phyloP scores from a whole-genome alignment of 257 asterid genomes.

The Salvia miltiorrhiza region DNA sequence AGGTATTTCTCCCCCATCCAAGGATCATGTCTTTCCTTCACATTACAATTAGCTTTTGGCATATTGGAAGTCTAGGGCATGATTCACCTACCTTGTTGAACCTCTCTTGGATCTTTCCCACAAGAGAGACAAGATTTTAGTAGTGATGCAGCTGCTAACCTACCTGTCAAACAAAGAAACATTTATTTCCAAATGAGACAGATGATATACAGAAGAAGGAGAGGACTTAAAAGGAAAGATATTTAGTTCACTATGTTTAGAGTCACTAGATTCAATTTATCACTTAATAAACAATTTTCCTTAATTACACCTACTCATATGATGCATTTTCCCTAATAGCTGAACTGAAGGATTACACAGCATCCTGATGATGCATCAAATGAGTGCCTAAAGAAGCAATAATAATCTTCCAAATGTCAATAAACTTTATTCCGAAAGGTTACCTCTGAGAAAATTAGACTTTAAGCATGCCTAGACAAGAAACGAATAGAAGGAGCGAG shows the following conservation, averaged over 20 bases:
- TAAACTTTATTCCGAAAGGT: neutral
- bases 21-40: neutral
- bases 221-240: neutral
- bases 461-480: neutral
- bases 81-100: conserved; percentile 61
- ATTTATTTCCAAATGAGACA: neutral
- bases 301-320: neutral
- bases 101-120: conserved; percentile 78
- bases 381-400: neutral
- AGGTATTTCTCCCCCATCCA: neutral
- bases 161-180: conserved; percentile 48
- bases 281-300: neutral
- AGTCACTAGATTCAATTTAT: conserved; percentile 16
- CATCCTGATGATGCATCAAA: neutral
- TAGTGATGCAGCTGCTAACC: conserved; percentile 42
- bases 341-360: neutral
- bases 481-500: neutral
- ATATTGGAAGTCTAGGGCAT: no score
- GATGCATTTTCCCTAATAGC: neutral
- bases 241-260: conserved; percentile 4
- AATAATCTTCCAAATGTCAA: neutral
- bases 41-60: neutral
- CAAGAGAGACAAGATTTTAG: conserved; percentile 83
- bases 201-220: conserved; percentile 22
- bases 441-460: neutral